Evolutionary conservation across 805 yeast genomes (phyloP).

Genomic region (Candida piceae): DNA sequence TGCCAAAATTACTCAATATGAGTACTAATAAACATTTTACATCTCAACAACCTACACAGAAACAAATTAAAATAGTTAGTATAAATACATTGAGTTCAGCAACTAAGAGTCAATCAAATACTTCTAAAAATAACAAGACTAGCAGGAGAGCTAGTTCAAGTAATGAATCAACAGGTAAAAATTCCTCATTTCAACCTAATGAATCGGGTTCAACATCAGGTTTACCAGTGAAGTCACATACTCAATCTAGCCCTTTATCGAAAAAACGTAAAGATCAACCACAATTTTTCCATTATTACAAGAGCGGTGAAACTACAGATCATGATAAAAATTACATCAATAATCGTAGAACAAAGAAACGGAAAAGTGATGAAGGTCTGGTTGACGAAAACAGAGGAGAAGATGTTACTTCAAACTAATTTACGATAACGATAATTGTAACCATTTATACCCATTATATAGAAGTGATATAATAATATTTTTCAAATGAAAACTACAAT

Average conservation of each 20-base stretch:
- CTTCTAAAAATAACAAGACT: too few relatives aligned
- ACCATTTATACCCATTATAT: too few relatives aligned
- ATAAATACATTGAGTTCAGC: slow-evolving; percentile 5
- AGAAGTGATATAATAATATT: too few relatives aligned
- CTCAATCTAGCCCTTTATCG: neutral
- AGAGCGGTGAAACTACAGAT: slow-evolving; percentile 7
- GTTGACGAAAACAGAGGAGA: too few relatives aligned
- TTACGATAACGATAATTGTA: too few relatives aligned
- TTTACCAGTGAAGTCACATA: too few relatives aligned
- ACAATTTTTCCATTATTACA: slow-evolving; percentile 22
- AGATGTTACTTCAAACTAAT: too few relatives aligned
- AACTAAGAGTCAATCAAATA: neutral
- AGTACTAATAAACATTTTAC: slow-evolving; percentile 5
- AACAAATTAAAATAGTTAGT: slow-evolving; percentile 12
- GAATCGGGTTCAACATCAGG: too few relatives aligned
- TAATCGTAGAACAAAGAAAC: slow-evolving; percentile 18
- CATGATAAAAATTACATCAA: slow-evolving; percentile 16
- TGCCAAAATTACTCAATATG: slow-evolving; percentile 10
- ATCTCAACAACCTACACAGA: slow-evolving; percentile 1
- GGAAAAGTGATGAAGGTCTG: slow-evolving; percentile 3
- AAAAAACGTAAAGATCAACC: slow-evolving; percentile 11
- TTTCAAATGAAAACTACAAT: too few relatives aligned
- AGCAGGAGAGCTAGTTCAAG: neutral
- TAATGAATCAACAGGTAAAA: too few relatives aligned
- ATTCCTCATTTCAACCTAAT: too few relatives aligned